Percentiles rank a stretch among this genome's conserved stretches.
phyloP scores from a whole-genome alignment of 106 monocot genomes.

The Amphibolis antarctica region DNA sequence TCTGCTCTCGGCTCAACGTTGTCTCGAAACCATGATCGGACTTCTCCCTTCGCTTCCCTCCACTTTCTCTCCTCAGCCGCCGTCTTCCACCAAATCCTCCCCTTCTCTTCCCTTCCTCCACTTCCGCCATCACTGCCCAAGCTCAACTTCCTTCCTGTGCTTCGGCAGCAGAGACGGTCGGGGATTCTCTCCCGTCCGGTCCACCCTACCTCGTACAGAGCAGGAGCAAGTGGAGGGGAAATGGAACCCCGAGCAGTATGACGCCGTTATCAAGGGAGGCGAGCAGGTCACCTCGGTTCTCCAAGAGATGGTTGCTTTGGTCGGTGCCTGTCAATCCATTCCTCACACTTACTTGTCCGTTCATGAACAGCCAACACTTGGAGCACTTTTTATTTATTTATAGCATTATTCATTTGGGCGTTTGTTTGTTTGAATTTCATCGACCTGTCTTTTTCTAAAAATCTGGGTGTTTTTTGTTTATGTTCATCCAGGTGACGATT shows the following conservation, averaged over 20 bases:
- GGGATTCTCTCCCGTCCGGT: slow-evolving; percentile 1
- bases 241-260: slow-evolving; percentile 37
- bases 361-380: neutral
- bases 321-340: slow-evolving; percentile 9
- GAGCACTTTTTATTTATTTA: neutral
- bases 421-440: neutral
- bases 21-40: too few species aligned
- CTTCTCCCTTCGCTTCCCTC: neutral
- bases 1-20: too few species aligned
- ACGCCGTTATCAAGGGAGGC: slow-evolving; percentile 79
- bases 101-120: neutral
- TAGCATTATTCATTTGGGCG: neutral
- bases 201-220: neutral
- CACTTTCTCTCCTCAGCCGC: neutral
- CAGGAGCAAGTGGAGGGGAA: slow-evolving; percentile 10
- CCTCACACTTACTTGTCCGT: neutral
- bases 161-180: neutral
- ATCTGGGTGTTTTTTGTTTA: neutral
- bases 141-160: neutral
- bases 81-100: neutral
- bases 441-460: neutral
- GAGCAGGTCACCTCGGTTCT: slow-evolving; percentile 91
- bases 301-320: slow-evolving; percentile 85
- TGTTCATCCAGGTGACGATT: too few species aligned
- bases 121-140: neutral